phyloP scores from a whole-genome alignment of 768 basidiomycete species.

The Boletus sensibilis region DNA sequence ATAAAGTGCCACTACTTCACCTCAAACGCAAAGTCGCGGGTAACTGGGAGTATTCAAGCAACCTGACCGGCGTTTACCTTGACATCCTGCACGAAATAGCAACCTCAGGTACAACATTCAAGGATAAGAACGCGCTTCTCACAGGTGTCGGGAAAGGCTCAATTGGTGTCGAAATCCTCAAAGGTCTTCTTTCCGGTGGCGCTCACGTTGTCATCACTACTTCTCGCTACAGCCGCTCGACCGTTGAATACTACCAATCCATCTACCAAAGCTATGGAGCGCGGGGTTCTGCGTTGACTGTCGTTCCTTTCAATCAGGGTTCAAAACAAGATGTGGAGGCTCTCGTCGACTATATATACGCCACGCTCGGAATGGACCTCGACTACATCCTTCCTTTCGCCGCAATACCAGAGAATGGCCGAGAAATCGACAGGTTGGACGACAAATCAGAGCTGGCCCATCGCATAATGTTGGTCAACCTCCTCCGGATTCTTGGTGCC shows the following conservation, averaged over 20 bases:
- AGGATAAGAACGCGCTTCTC: conserved; percentile 97
- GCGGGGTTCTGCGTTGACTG: conserved; percentile 93
- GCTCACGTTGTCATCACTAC: conserved; percentile 97
- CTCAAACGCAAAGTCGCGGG: conserved; percentile 95
- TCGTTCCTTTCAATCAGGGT: conserved; percentile 99
- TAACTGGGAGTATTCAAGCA: conserved; percentile 96
- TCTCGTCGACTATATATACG: conserved; percentile 97
- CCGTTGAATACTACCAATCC: conserved; percentile 97
- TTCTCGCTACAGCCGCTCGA: conserved; percentile 92
- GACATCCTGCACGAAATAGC: conserved; percentile 98
- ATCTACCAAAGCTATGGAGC: conserved; percentile 96
- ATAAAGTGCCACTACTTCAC: conserved; percentile 92
- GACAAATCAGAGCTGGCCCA: conserved; percentile 98
- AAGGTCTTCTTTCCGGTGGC: conserved; percentile 94
- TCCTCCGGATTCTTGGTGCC: conserved; percentile 92
- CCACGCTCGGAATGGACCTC: conserved; percentile 90
- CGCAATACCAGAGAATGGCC: conserved; percentile 96
- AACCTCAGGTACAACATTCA: conserved; percentile 96
- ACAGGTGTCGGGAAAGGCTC: conserved; percentile 98
- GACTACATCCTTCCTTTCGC: conserved; percentile 99
- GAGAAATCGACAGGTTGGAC: conserved; percentile 96
- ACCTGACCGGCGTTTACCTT: conserved; percentile 92
- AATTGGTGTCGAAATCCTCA: conserved; percentile 96
- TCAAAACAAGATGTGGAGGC: conserved; percentile 99
- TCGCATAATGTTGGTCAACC: conserved; percentile 97